A percentile compares a stretch with the other conserved stretches of the same genome.
phyloP scores from a whole-genome alignment of 345 rosid species.

The Citrus cavaleriei region DNA sequence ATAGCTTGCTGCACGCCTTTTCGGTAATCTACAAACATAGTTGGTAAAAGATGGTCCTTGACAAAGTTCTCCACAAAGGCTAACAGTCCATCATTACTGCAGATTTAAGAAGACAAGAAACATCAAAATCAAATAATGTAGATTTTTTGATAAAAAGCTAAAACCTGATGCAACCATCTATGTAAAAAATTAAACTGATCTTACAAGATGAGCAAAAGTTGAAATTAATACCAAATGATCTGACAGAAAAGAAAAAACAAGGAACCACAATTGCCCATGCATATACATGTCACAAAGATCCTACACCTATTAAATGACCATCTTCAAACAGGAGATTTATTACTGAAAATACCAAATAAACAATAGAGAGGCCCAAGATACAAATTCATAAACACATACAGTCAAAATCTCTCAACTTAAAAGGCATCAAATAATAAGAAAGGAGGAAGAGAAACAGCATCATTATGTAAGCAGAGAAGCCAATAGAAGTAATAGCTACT shows the following conservation, averaged over 20 bases:
- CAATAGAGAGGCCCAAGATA: background rate
- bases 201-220: background rate
- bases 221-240: background rate
- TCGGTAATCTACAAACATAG: constrained; percentile 96
- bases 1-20: constrained; percentile 99
- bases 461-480: no score
- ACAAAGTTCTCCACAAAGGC: constrained; percentile 94
- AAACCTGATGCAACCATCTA: background rate
- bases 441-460: background rate
- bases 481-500: background rate
- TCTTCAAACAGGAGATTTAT: background rate
- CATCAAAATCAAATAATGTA: background rate
- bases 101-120: constrained; percentile 12
- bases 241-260: background rate
- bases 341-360: background rate
- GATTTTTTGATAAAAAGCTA: background rate
- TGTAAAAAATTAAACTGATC: background rate
- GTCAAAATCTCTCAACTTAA: background rate
- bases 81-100: constrained; percentile 95
- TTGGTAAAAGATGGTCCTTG: constrained; percentile 95
- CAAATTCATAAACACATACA: background rate
- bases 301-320: background rate
- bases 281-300: no score
- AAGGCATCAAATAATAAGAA: background rate
- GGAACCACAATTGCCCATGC: background rate